Percentiles rank a stretch among this genome's conserved stretches.
Evolutionary conservation across 495 filamentous ascomycete genomes (phyloP).

Genomic region (Daldinia grandis): DNA sequence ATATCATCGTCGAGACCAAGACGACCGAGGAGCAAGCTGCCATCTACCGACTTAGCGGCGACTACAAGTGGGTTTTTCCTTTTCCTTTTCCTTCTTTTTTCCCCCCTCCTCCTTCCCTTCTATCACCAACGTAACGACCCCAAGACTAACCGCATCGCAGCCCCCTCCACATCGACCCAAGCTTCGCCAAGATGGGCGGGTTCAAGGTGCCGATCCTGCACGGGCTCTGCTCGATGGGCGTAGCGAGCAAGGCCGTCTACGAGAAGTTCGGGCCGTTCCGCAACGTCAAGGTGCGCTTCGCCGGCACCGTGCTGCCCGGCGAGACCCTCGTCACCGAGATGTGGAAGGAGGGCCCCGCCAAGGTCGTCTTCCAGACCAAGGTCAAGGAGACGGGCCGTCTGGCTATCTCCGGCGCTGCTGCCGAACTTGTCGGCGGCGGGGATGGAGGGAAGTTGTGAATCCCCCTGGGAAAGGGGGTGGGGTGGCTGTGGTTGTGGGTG

Average conservation of each 20-base stretch:
- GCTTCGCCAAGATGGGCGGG: conserved; percentile 92
- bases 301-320: conserved; percentile 88
- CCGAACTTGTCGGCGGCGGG: conserved; percentile 68
- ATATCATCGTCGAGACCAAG: conserved; percentile 85
- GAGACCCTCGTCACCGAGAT: conserved; percentile 96
- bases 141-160: conserved; percentile 51
- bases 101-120: too few relatives aligned
- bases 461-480: neutral
- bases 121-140: neutral
- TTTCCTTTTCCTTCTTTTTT: neutral
- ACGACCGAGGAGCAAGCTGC: conserved; percentile 95
- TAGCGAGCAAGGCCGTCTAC: conserved; percentile 89
- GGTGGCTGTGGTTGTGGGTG: neutral
- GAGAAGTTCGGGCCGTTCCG: conserved; percentile 83
- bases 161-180: conserved; percentile 94
- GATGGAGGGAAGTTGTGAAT: conserved; percentile 32
- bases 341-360: conserved; percentile 89
- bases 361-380: conserved; percentile 89
- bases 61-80: conserved; percentile 67
- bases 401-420: conserved; percentile 86
- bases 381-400: conserved; percentile 97
- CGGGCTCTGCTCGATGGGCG: conserved; percentile 94
- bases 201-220: conserved; percentile 96
- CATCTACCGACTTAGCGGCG: conserved; percentile 91
- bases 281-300: conserved; percentile 97